Percentiles rank a stretch among this genome's conserved stretches.
These are phyloP conservation scores for Ophiostoma sp. DNA, from an alignment of 2,329 filamentous ascomycete species.

Conservation along the genomic window DNA sequence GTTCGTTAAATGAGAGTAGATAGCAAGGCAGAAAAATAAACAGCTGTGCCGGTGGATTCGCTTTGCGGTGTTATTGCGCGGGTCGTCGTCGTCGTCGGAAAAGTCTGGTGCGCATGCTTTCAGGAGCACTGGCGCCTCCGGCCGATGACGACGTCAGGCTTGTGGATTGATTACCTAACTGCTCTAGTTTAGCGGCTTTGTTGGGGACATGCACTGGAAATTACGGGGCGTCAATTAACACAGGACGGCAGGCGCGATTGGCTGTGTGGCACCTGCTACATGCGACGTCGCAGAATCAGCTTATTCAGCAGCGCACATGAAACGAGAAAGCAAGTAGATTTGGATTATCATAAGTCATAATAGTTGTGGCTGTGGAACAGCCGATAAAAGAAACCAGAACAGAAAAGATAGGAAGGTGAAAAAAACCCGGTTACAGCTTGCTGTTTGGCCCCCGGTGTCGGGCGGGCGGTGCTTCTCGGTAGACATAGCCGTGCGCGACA, in stretches of 20 bases:
- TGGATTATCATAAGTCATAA: slow-evolving; percentile 7
- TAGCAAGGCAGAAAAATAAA: neutral
- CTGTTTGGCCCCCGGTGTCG: neutral
- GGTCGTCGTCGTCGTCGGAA: neutral
- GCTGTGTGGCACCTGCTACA: neutral
- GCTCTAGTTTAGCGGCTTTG: neutral
- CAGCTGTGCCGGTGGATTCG: neutral
- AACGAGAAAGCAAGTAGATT: neutral
- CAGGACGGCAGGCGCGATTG: neutral
- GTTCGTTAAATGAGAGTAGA: neutral
- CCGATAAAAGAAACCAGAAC: neutral
- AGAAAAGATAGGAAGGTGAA: neutral
- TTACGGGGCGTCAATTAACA: neutral
- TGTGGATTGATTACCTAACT: neutral
- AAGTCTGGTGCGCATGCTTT: neutral
- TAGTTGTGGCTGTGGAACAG: neutral
- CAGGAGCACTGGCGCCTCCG: neutral
- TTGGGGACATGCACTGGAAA: neutral
- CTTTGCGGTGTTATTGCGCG: neutral
- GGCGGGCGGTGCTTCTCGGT: slow-evolving; percentile 39
- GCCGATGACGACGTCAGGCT: slow-evolving; percentile 12
- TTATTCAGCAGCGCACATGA: neutral
- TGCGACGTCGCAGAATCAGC: neutral
- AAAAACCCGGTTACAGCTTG: slow-evolving; percentile 16
- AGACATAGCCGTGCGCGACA: slow-evolving; percentile 58